Base-by-base conservation (phyloP, 306 rosid genomes). In the Astragalus glycyphyllos region DNA sequence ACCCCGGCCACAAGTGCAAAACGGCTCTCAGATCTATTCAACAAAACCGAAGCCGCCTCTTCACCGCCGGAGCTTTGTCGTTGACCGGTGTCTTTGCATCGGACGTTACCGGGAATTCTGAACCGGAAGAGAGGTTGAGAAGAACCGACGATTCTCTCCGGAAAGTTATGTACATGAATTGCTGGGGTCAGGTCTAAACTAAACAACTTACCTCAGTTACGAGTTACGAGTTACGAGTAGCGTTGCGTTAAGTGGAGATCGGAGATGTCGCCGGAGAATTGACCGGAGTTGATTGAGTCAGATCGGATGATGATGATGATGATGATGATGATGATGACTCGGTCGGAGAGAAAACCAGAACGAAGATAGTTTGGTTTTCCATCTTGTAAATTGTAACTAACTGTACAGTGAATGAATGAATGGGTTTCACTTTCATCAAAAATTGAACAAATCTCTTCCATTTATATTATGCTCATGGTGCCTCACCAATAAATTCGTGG, bases 131-230 rank as follows among this genome's bases (percentile, higher is more conserved):
- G 3, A 74, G 65, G n/a, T 69, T 61, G 35, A 66, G 20, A 32
- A 87, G 87, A 32, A 55, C 90, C 6, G 96, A 93, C 15, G 98
- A 94, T 59, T 90, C 96, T 71, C 84, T 94, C 35, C 77, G 84
- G 72, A 71, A 82, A 68, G 97, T 94, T 23, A 93, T 93, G 98
- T 94, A 87, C 88, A 56, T 90, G 83, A 94, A 81, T 70, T 94
- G 98, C 72, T 94, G 97, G 98, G 98, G 98, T 5, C 95, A 84
- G 71, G 95, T 92, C 61, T 93, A 72, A 84, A 3, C 31, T 59
- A 61, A 17, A 61, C 8, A 4, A 61, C 4, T 40, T 14, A 9
- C 15, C 4, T 41, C 14, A 61, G 4, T 47, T 26, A 11, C 53
- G 5, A 4, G 62, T 72, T n/a, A n/a, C n/a, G n/a, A 61, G 4